Base-by-base conservation (phyloP, 2,329 filamentous ascomycete species). In the Sporothrix inflata region DNA sequence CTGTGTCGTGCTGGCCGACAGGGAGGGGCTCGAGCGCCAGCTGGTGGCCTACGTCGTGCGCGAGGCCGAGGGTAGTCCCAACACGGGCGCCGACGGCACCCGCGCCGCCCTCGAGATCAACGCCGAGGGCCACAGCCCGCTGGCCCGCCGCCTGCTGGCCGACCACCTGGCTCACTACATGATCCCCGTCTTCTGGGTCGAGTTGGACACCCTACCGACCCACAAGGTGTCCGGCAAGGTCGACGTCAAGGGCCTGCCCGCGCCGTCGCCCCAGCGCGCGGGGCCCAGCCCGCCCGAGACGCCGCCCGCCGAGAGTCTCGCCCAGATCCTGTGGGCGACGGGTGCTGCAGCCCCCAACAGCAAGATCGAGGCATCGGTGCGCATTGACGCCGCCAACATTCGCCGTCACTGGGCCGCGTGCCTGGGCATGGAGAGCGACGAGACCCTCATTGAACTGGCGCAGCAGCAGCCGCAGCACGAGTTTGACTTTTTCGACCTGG, bases 401-500 rank as follows among this genome's bases (percentile, higher is more conserved):
- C 88, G 90, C 16, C 88, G 90, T 75, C 85, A 91, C 70, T 95
- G 92, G 92, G 90, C 92, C 2, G 84, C 88, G 2, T 88, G 90
- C 34, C 84, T 95, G 16, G 89, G 90, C 74, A 86, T 91, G n/a
- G 86, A 53, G 27, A 51, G 45, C 65, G 65, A 91, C 0, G 82
- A 84, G 11, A 85, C 81, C 53, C 84, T 87, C 24, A 87, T 94
- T 30, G 91, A 71, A 12, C 84, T 87, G 24, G 88, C 94, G 27
- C 91, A 63, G 4, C 30, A 90, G 78, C 87, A 84, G 1, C 89
- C 38, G 7, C 60, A 65, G 60, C 60, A 65, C 60, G 60, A 92
- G 74, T 90, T 93, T 79, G 91, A 90, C 79, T 95, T 95, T 80
- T 95, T 94, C 78, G 92, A 94, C 73, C 83, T 95, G 1, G 92